Conservation (phyloP, 805 yeast species). For the Metschnikowia continentalis region DNA sequence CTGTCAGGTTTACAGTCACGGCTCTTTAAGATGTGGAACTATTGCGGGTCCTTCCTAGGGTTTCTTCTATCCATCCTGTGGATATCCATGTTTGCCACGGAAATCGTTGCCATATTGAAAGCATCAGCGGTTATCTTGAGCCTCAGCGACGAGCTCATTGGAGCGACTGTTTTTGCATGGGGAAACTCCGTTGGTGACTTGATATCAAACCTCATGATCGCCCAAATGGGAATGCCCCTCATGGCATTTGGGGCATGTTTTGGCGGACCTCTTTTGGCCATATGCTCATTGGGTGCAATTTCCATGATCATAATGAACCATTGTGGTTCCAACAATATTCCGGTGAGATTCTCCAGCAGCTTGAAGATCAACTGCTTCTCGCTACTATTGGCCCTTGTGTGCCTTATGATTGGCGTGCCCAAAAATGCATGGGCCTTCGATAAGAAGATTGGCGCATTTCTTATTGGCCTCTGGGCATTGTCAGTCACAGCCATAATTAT, state of each 20-base stretch:
- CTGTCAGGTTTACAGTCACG: neutral
- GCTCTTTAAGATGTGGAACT: conserved; percentile 14
- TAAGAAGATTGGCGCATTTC: conserved; percentile 27
- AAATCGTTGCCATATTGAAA: conserved; percentile 61
- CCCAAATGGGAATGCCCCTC: conserved; percentile 74
- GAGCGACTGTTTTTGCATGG: conserved; percentile 82
- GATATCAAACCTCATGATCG: conserved; percentile 76
- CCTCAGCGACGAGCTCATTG: conserved; percentile 75
- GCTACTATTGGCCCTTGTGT: conserved; percentile 10
- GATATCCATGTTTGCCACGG: conserved; percentile 67
- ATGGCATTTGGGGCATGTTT: conserved; percentile 96
- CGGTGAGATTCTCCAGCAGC: conserved; percentile 12
- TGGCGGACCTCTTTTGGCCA: conserved; percentile 83
- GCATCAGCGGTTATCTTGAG: conserved; percentile 55
- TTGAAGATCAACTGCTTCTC: conserved; percentile 13
- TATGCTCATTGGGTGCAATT: conserved; percentile 78
- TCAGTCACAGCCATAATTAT: neutral
- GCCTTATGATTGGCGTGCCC: conserved; percentile 12
- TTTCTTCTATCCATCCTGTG: conserved; percentile 63
- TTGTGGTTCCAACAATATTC: conserved; percentile 2
- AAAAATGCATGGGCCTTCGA: conserved; percentile 30
- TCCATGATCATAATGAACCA: conserved; percentile 13
- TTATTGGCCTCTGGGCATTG: conserved; percentile 29
- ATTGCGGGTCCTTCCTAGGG: conserved; percentile 46
- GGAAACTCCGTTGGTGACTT: conserved; percentile 93